phyloP scores from a whole-genome alignment of 108 stramenopile species.

The Skeletonema potamos region DNA sequence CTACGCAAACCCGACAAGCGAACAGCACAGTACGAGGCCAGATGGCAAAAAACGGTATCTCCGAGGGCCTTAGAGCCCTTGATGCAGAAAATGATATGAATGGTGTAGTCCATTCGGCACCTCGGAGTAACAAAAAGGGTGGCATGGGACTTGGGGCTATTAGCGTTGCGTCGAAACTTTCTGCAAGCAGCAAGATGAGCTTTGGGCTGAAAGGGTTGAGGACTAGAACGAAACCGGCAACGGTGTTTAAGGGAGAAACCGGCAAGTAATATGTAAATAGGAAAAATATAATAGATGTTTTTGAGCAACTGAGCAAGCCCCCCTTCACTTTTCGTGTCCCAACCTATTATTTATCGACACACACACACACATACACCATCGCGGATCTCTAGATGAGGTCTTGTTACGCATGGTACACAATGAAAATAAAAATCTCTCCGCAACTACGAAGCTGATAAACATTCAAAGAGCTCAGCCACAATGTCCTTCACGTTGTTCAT shows the following conservation, averaged over 20 bases:
- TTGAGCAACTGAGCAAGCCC: background rate
- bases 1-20: background rate
- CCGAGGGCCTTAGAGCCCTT: slow-evolving; percentile 31
- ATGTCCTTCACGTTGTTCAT: slow-evolving; percentile 47
- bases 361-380: no score
- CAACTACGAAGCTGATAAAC: slow-evolving; percentile 22
- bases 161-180: background rate
- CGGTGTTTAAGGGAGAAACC: no score
- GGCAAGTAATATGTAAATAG: no score
- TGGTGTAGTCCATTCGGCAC: background rate
- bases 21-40: background rate
- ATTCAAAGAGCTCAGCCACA: slow-evolving; percentile 66
- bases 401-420: no score
- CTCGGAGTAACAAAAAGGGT: background rate
- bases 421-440: background rate
- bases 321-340: background rate
- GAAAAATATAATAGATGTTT: background rate
- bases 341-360: no score
- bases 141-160: background rate
- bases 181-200: background rate
- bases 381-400: no score
- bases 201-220: background rate
- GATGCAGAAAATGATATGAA: slow-evolving; percentile 30
- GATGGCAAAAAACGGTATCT: slow-evolving; percentile 41
- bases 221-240: background rate